Base-by-base conservation (phyloP, 495 filamentous ascomycete species). In the Sporormia fimetaria region DNA sequence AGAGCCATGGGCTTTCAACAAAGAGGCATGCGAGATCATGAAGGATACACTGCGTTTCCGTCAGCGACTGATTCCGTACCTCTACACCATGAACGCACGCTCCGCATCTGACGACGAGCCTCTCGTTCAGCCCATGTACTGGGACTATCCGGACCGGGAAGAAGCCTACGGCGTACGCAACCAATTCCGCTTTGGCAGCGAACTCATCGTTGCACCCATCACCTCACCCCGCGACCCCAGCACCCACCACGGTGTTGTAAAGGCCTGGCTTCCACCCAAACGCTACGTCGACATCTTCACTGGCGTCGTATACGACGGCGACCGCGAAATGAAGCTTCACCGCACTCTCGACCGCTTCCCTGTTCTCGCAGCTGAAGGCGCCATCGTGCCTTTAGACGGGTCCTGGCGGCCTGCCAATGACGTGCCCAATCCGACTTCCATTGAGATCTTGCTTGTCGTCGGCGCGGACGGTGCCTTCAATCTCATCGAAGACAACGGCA, bases 51-150 rank as follows among this genome's bases (percentile, higher is more conserved):
- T 78, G 9, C 43, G 61, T 4, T 47, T 74, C 11, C 59, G 74
- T 9, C 72, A 78, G 44, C 57, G 63, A 23, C 55, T 78, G 10
- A 59, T 75, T 20, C 74, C 74, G 0, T 78, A 67, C 45, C 58
- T 76, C 11, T 74, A 74, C 56, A 68, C 67, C 7, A 69, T 70
- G 63, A 76, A 73, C 52, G 59, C 67, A 3, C 54, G 58, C 22
- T 61, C 61, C 1, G 51, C 59, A 3, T 50, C 57, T 9, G 58
- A 69, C 2, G 54, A 60, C 32, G 60, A 68, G 27, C 73, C 71
- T 0, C 52, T 78, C 1, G 47, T 75, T 4, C 65, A 68, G 55
- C 74, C 73, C 12, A 65, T 78, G 64, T 78, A 78, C 59, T 78
- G 73, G 74, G 58, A 59, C 15, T 68, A 71, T 49, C 61, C 63